A percentile compares a stretch with the other conserved stretches of the same genome.
Conservation (phyloP, 106 monocot genomes). For the Dendrobium huoshanense region DNA sequence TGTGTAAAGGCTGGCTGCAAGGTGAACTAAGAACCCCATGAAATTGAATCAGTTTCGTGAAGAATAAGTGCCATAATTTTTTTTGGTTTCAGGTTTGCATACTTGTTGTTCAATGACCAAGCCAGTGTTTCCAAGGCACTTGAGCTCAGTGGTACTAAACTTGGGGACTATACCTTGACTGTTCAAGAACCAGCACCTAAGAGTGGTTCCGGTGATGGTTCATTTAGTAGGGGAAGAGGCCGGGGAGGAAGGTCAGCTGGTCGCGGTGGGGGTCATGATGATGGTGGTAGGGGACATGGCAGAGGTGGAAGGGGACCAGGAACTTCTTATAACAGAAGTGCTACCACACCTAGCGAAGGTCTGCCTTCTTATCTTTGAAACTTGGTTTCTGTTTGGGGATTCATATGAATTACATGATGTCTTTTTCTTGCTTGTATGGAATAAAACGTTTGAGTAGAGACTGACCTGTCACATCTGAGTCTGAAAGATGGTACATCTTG, state of each 20-base stretch:
- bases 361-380: not conserved
- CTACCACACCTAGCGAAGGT: conserved; percentile 33
- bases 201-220: conserved; percentile 19
- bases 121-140: conserved; percentile 27
- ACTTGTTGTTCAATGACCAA: conserved; percentile 53
- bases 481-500: not conserved
- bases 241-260: conserved; percentile 16
- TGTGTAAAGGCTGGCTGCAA: not conserved
- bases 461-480: not conserved
- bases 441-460: not conserved
- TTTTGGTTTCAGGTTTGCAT: conserved; percentile 47
- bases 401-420: not conserved
- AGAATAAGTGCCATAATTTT: not conserved
- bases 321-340: conserved; percentile 15
- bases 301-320: conserved; percentile 25
- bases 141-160: conserved; percentile 52
- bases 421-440: not conserved
- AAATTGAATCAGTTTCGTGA: not conserved
- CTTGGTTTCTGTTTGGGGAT: not conserved
- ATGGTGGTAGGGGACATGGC: conserved; percentile 23
- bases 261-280: not conserved
- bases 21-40: not conserved
- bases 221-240: conserved; percentile 18
- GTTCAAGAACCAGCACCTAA: conserved; percentile 53
- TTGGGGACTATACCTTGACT: conserved; percentile 30